phyloP scores from a whole-genome alignment of 1,139 yeast genomes.

The Komagataea norvegica region DNA sequence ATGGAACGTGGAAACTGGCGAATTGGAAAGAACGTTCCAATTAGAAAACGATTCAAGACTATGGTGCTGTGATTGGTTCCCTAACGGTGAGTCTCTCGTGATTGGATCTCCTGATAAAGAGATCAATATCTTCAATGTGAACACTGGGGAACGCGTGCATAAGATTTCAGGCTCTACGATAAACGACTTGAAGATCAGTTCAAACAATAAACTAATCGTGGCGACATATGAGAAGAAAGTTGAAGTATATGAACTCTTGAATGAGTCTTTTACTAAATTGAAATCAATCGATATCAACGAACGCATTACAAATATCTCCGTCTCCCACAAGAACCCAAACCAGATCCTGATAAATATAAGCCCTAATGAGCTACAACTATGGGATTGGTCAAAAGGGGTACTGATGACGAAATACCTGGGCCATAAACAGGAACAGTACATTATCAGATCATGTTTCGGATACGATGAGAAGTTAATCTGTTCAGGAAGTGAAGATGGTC shows the following conservation, averaged over 20 bases:
- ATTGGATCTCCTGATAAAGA: slow-evolving; percentile 78
- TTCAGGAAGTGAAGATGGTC: slow-evolving; percentile 83
- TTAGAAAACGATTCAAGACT: slow-evolving; percentile 31
- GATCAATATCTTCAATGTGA: slow-evolving; percentile 54
- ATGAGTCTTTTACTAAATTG: slow-evolving; percentile 28
- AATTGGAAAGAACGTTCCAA: slow-evolving; percentile 10
- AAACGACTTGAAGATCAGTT: slow-evolving; percentile 65
- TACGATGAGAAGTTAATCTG: slow-evolving; percentile 63
- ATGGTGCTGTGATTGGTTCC: slow-evolving; percentile 76
- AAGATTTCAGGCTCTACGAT: slow-evolving; percentile 41
- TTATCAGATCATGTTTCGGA: slow-evolving; percentile 79
- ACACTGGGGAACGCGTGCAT: slow-evolving; percentile 34
- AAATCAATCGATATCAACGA: slow-evolving; percentile 36
- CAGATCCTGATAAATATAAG: slow-evolving; percentile 57
- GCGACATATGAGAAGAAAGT: slow-evolving; percentile 59
- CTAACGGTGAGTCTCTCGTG: slow-evolving; percentile 54
- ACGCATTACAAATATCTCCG: slow-evolving; percentile 44
- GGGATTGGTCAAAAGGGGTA: slow-evolving; percentile 54
- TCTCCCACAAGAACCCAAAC: slow-evolving; percentile 39
- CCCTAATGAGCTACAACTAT: slow-evolving; percentile 77
- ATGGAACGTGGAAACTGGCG: slow-evolving; percentile 53
- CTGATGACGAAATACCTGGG: slow-evolving; percentile 65
- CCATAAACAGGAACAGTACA: slow-evolving; percentile 62
- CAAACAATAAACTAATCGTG: slow-evolving; percentile 61
- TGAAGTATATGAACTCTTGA: slow-evolving; percentile 43